phyloP scores from a whole-genome alignment of 1,139 yeast genomes.

The Meyerozyma elateridarum region DNA sequence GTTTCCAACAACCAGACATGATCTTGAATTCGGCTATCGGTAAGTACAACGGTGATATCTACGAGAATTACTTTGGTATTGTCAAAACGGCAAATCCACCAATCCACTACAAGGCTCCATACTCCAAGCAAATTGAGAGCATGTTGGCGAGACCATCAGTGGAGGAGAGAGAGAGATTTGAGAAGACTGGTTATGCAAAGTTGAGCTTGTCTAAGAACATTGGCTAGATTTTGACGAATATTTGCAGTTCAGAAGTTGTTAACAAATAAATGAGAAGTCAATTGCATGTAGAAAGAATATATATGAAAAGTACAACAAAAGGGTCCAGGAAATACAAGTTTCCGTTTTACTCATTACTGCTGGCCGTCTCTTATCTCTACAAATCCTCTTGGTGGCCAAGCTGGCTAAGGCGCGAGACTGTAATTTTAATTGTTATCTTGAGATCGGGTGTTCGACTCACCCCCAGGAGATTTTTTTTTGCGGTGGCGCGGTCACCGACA shows the following conservation, averaged over 20 bases:
- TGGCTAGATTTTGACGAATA: too few species aligned
- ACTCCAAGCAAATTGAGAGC: constrained; percentile 45
- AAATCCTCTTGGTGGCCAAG: constrained; percentile 67
- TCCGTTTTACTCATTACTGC: too few species aligned
- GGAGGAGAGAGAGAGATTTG: constrained; percentile 46
- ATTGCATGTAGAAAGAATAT: too few species aligned
- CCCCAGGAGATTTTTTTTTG: constrained; percentile 15
- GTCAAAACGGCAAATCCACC: constrained; percentile 53
- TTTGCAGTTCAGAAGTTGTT: too few species aligned
- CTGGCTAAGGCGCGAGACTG: constrained; percentile 83
- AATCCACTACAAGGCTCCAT: constrained; percentile 55
- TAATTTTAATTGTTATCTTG: constrained; percentile 28
- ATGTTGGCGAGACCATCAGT: constrained; percentile 51
- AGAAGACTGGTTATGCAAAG: constrained; percentile 34
- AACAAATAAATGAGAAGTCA: too few species aligned
- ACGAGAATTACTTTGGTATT: constrained; percentile 63
- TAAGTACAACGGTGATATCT: constrained; percentile 77
- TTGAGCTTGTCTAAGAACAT: not conserved
- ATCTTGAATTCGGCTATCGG: constrained; percentile 86
- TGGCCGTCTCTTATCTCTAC: too few species aligned
- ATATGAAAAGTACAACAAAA: too few species aligned
- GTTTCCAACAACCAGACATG: constrained; percentile 82
- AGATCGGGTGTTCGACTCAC: constrained; percentile 20
- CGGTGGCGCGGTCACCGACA: too few species aligned
- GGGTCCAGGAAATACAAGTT: too few species aligned